Evolutionary conservation across 192 early-diverging fungal genomes (phyloP).

Genomic region (Chytriomyces sp.): DNA sequence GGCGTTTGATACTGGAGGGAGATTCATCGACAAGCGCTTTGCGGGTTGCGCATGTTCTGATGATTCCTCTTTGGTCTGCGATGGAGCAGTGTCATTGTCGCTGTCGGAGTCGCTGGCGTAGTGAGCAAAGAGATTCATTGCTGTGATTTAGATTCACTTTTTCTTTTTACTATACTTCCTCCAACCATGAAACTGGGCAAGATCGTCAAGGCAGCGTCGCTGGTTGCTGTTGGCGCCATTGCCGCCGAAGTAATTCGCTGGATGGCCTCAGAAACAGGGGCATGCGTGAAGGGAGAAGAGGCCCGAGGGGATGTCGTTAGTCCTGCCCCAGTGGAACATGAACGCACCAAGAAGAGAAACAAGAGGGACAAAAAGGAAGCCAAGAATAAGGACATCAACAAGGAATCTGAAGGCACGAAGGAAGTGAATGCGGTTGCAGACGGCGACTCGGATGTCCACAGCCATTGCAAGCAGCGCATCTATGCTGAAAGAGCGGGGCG

Average conservation of each 20-base stretch:
- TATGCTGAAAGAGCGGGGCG: constrained; percentile 41
- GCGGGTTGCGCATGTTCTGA: neutral
- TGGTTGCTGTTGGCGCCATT: neutral
- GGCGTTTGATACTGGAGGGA: neutral
- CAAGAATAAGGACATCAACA: too few species aligned
- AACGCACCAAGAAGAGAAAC: too few species aligned
- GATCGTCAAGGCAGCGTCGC: neutral
- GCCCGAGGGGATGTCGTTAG: too few species aligned
- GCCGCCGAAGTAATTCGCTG: neutral
- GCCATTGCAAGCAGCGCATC: constrained; percentile 31
- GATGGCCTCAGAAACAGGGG: neutral
- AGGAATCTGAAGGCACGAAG: neutral
- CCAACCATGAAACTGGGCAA: neutral
- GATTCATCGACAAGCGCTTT: neutral
- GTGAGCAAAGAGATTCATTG: neutral
- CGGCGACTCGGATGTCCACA: constrained; percentile 1
- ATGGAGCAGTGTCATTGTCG: neutral
- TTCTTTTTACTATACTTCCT: neutral
- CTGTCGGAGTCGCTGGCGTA: neutral
- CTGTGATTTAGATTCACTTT: neutral
- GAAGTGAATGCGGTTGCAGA: neutral
- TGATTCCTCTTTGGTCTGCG: neutral
- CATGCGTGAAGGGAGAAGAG: too few species aligned
- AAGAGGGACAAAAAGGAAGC: too few species aligned
- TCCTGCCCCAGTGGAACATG: too few species aligned